A percentile compares a stretch with the other conserved stretches of the same genome.
Conservation (phyloP, 257 asterid genomes). For the Solanum corneliomulleri region DNA sequence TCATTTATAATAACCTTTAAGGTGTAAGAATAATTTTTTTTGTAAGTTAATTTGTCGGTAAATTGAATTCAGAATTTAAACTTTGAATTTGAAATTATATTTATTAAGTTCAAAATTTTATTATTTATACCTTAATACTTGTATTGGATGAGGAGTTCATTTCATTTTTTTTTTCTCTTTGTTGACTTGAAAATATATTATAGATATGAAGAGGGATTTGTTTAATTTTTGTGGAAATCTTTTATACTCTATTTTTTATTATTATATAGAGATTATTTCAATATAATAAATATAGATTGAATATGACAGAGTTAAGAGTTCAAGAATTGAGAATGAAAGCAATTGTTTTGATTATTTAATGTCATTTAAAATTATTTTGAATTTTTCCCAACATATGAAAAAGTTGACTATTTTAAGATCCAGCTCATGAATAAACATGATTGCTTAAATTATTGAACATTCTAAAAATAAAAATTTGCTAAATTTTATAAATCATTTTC, state of each 20-base stretch:
- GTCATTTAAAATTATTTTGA: not conserved
- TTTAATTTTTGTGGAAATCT: not conserved
- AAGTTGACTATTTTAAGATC: not conserved
- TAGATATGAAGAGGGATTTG: not conserved
- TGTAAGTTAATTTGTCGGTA: no score
- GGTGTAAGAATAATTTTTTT: no score
- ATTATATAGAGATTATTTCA: not conserved
- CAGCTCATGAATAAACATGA: not conserved
- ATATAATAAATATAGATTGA: not conserved
- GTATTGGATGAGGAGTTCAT: not conserved
- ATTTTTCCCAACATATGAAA: not conserved
- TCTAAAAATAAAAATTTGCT: not conserved
- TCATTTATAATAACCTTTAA: not conserved
- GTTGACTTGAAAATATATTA: not conserved
- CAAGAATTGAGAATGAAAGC: not conserved
- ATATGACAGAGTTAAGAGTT: not conserved
- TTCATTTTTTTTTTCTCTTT: not conserved
- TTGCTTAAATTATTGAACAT: not conserved
- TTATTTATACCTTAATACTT: not conserved
- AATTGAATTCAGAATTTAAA: not conserved
- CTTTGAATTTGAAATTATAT: no score
- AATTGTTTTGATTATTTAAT: not conserved
- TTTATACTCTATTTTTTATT: not conserved
- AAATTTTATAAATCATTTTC: not conserved
- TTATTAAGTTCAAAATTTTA: no score